Evolutionary conservation across 2,329 filamentous ascomycete genomes (phyloP).

Genomic region (Neophaeococcomyces aloes): DNA sequence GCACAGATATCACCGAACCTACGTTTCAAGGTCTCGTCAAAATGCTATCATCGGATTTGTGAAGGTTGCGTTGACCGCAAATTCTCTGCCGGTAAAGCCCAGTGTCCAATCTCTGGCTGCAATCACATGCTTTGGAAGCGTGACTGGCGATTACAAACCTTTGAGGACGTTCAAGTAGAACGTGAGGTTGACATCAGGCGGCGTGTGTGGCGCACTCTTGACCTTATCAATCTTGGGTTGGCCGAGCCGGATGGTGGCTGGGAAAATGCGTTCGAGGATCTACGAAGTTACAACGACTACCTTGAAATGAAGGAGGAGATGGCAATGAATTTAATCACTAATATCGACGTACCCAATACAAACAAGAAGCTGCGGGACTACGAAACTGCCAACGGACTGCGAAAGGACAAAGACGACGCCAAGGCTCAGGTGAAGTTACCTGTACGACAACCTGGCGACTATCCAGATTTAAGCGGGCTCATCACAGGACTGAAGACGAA

Average conservation of each 20-base stretch:
- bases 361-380: conserved; percentile 55
- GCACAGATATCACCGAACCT: conserved; percentile 92
- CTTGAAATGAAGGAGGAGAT: conserved; percentile 85
- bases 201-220: conserved; percentile 42
- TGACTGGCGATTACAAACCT: conserved; percentile 78
- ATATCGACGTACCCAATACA: conserved; percentile 55
- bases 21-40: conserved; percentile 90
- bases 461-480: conserved; percentile 33
- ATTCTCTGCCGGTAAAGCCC: conserved; percentile 74
- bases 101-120: conserved; percentile 85
- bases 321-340: conserved; percentile 75
- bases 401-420: conserved; percentile 56
- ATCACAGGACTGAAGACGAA: conserved; percentile 71
- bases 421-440: conserved; percentile 44
- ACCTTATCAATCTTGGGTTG: conserved; percentile 3
- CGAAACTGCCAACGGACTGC: conserved; percentile 57
- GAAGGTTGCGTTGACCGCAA: conserved; percentile 89
- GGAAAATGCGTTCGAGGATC: conserved; percentile 70
- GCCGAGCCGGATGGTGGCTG: conserved; percentile 1
- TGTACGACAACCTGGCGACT: conserved; percentile 13
- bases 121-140: conserved; percentile 56
- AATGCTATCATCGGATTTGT: conserved; percentile 99
- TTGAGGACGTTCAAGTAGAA: conserved; percentile 78
- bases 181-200: conserved; percentile 85
- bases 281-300: conserved; percentile 84